These are phyloP conservation scores for Wickerhamiella occidentalis DNA, from an alignment of 805 yeast species.

Conservation along the genomic window DNA sequence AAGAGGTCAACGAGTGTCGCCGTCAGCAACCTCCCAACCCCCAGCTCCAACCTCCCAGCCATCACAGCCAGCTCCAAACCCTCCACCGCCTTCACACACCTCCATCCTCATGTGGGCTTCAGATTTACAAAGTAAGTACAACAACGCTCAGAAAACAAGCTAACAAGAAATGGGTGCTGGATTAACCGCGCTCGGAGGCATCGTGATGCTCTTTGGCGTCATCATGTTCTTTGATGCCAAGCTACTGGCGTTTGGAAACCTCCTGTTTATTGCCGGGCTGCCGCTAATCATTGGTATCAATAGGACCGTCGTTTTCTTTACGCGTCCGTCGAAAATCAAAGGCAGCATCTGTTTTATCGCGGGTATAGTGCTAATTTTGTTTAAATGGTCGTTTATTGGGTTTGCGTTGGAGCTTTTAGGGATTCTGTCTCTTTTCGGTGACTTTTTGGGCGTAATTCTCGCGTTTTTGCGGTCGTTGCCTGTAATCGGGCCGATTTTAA, in stretches of 20 bases:
- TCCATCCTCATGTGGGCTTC: conserved; percentile 27
- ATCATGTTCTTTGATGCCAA: conserved; percentile 81
- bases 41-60: not conserved
- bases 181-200: conserved; percentile 60
- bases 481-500: conserved; percentile 69
- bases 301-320: conserved; percentile 69
- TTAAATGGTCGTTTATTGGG: conserved; percentile 71
- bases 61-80: not conserved
- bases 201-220: conserved; percentile 71
- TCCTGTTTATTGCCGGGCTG: conserved; percentile 68
- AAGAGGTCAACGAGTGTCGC: too few species aligned
- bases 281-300: conserved; percentile 78
- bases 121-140: conserved; percentile 29
- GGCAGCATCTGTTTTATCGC: conserved; percentile 68
- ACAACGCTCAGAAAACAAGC: conserved; percentile 12
- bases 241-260: conserved; percentile 78
- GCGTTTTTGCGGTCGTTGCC: conserved; percentile 83
- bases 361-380: conserved; percentile 66
- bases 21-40: too few species aligned
- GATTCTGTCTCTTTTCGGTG: conserved; percentile 82
- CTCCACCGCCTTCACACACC: too few species aligned
- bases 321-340: conserved; percentile 74
- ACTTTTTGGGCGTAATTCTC: conserved; percentile 79
- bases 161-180: conserved; percentile 76
- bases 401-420: conserved; percentile 78